Conservation (phyloP, 257 asterid genomes). For the Misopates orontium region DNA sequence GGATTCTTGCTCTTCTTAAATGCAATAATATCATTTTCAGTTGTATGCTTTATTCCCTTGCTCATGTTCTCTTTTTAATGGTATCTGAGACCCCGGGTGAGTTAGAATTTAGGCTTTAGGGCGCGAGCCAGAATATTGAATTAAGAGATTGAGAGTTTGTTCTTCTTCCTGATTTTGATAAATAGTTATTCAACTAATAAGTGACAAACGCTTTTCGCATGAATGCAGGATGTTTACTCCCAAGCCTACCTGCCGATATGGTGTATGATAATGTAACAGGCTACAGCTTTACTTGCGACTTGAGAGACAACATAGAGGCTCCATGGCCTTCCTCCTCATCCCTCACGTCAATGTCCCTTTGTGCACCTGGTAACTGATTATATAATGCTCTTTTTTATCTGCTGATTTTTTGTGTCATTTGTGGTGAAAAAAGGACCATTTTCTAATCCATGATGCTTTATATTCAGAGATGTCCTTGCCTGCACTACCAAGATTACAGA, state of each 20-base stretch:
- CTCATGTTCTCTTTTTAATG: no score
- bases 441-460: constrained; percentile 19
- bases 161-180: not conserved
- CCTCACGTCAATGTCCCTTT: constrained; percentile 75
- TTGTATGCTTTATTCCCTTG: no score
- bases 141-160: constrained; percentile 6
- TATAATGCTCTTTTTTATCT: constrained; percentile 4
- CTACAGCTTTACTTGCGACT: constrained; percentile 86
- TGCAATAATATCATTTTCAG: no score
- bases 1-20: no score
- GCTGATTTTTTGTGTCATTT: constrained; percentile 1
- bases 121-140: not conserved
- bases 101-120: no score
- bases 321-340: constrained; percentile 98
- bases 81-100: no score
- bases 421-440: not conserved
- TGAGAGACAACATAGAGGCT: constrained; percentile 90
- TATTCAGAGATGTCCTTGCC: constrained; percentile 96
- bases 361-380: constrained; percentile 88
- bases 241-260: constrained; percentile 85
- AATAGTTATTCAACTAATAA: not conserved
- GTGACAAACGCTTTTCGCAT: constrained; percentile 17
- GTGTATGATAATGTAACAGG: constrained; percentile 82
- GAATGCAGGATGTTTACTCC: constrained; percentile 78
- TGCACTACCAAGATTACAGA: constrained; percentile 80